phyloP scores from a whole-genome alignment of 148 eudicot genomes.

The Camellia japonica region DNA sequence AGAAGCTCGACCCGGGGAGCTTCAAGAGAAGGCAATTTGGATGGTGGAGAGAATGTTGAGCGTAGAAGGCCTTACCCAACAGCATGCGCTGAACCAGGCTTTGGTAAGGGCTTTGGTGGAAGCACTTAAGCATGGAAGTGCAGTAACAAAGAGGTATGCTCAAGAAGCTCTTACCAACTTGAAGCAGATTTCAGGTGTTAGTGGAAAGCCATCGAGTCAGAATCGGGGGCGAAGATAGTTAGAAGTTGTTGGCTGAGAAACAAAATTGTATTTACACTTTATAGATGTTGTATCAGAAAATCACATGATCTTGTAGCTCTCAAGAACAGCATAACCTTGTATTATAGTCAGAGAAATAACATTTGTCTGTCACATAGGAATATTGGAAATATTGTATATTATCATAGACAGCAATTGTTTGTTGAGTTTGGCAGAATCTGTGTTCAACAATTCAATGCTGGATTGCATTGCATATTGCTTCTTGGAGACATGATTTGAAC shows the following conservation, averaged over 20 bases:
- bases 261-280: neutral
- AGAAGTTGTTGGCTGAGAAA: constrained; percentile 2
- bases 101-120: constrained; percentile 62
- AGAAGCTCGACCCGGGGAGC: constrained; percentile 54
- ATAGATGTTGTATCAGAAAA: neutral
- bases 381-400: neutral
- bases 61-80: constrained; percentile 41
- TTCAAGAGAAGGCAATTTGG: constrained; percentile 61
- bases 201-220: constrained; percentile 49
- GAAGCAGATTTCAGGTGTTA: constrained; percentile 56
- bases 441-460: neutral
- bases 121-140: constrained; percentile 56
- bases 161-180: constrained; percentile 63
- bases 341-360: neutral
- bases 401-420: neutral
- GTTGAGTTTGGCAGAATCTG: neutral
- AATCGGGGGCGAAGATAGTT: constrained; percentile 38
- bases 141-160: constrained; percentile 47
- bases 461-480: no score
- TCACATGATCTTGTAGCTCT: neutral
- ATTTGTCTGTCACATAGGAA: neutral
- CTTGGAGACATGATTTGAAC: no score
- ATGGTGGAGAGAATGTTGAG: constrained; percentile 55
- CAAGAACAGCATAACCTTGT: neutral
- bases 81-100: constrained; percentile 41